Evolutionary conservation across 345 rosid species (phyloP), one percentile per base, ranked within the genome.

Genomic region (Pseudoturritis turrita): DNA sequence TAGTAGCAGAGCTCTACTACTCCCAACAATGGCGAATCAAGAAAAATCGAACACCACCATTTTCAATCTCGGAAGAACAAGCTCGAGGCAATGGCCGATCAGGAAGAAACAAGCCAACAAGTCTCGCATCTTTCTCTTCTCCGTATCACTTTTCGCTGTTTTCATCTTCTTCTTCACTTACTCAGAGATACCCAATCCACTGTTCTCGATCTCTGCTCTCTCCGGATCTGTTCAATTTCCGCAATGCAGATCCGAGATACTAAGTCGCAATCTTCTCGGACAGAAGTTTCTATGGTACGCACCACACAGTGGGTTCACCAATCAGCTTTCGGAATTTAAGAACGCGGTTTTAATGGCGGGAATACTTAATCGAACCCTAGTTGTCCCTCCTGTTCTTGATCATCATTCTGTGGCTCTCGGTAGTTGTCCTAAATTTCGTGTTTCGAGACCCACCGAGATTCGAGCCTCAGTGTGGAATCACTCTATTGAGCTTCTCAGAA

Each of bases 371-470:
- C 87, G 99, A 72, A 89, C 99, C 10, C 70, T 95, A 61, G 72
- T 89, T 43, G 80, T 95, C 33, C 96, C 97, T 65, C 99, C 99
- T 31, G 71, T 95, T 39, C 90, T 95, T 3, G 89, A 89, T 77
- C 97, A 95, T 81, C 96, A 95, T 49, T 97, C 97, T 2, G 85
- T 95, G 10, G 94, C 85, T 65, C 96, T 95, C 8, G 99, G 96
- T 5, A 95, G 96, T 68, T 95, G 99, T 80, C 97, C 99, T 3
- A 95, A 91, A 77, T 89, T 95, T 68, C 85, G 99, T 87, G 94
- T 91, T 68, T 74, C 56, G 57, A 75, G 7, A 5, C 83, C 96
- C 5, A 77, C 61, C 18, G 87, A 84, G 73, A 84, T 91, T 10
- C 81, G 96, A 29, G 1, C 76, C 67, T 75, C 92, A 1, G 91